Evolutionary conservation across 108 stramenopile species (phyloP).

Genomic region (Cyclotella sp.): DNA sequence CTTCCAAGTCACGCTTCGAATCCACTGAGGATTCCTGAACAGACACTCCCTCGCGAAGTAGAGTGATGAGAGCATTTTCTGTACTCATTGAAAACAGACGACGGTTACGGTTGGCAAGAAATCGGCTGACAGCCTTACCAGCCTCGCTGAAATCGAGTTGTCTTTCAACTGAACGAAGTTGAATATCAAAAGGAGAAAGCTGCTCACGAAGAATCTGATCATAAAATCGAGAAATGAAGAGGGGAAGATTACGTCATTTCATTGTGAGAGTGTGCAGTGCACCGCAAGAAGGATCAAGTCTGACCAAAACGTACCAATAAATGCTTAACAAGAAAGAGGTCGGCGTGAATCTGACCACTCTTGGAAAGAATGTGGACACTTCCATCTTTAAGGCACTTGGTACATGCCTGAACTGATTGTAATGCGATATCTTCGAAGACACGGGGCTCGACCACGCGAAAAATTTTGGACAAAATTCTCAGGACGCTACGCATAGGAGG

Average conservation of each 20-base stretch:
- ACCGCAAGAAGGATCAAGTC: slow-evolving; percentile 3
- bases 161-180: slow-evolving; percentile 85
- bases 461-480: slow-evolving; percentile 88
- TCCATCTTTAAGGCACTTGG: slow-evolving; percentile 82
- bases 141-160: slow-evolving; percentile 92
- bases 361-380: slow-evolving; percentile 66
- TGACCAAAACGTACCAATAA: slow-evolving; percentile 66
- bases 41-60: slow-evolving; percentile 87
- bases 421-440: slow-evolving; percentile 94
- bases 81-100: slow-evolving; percentile 90
- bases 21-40: slow-evolving; percentile 87
- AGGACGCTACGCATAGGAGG: slow-evolving; percentile 91
- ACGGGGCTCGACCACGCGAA: slow-evolving; percentile 89
- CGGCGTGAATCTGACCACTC: slow-evolving; percentile 76
- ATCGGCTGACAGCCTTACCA: slow-evolving; percentile 84
- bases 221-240: neutral
- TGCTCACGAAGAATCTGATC: slow-evolving; percentile 89
- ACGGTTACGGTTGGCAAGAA: slow-evolving; percentile 87
- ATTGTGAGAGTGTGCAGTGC: neutral
- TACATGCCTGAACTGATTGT: slow-evolving; percentile 83
- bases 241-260: neutral
- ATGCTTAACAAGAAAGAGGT: slow-evolving; percentile 92
- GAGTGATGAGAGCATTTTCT: slow-evolving; percentile 86
- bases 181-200: slow-evolving; percentile 92
- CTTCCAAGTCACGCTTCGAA: slow-evolving; percentile 91